Evolutionary conservation across 1,139 yeast species (phyloP).

Genomic region (Scheffersomyces stambukii): DNA sequence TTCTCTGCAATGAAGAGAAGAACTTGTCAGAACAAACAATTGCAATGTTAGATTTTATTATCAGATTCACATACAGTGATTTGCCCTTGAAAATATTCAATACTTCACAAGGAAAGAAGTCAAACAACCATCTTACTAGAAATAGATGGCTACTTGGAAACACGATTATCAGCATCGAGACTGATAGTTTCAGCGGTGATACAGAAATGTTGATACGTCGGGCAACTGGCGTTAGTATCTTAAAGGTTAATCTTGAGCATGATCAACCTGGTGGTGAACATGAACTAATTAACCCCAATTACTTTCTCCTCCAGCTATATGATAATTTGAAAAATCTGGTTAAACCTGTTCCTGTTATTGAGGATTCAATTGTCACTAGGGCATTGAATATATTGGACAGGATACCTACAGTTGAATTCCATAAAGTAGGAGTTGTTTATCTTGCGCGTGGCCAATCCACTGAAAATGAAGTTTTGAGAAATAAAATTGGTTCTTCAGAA

Average conservation of each 20-base stretch:
- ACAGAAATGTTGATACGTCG: conserved; percentile 53
- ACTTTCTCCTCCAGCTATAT: conserved; percentile 30
- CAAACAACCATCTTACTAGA: conserved; percentile 17
- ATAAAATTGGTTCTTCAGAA: conserved; percentile 58
- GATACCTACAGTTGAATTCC: conserved; percentile 74
- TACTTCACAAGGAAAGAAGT: conserved; percentile 15
- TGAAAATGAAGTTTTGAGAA: conserved; percentile 64
- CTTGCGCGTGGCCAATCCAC: conserved; percentile 62
- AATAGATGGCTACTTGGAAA: conserved; percentile 64
- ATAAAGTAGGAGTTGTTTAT: conserved; percentile 74
- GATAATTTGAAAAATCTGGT: conserved; percentile 16
- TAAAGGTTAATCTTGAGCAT: conserved; percentile 43
- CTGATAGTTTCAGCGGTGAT: conserved; percentile 50
- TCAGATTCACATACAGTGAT: conserved; percentile 65
- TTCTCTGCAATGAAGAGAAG: conserved; percentile 22
- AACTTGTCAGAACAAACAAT: conserved; percentile 49
- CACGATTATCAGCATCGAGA: conserved; percentile 54
- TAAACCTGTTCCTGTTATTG: conserved; percentile 37
- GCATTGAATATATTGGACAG: conserved; percentile 67
- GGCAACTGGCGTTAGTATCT: conserved; percentile 61
- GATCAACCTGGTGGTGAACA: conserved; percentile 7
- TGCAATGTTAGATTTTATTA: conserved; percentile 65
- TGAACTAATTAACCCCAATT: conserved; percentile 19
- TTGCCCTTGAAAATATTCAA: conserved; percentile 47
- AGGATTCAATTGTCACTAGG: conserved; percentile 49